These are phyloP conservation scores for Euptelea pleiosperma DNA, from an alignment of 164 flowering plant genomes.

Conservation along the genomic window DNA sequence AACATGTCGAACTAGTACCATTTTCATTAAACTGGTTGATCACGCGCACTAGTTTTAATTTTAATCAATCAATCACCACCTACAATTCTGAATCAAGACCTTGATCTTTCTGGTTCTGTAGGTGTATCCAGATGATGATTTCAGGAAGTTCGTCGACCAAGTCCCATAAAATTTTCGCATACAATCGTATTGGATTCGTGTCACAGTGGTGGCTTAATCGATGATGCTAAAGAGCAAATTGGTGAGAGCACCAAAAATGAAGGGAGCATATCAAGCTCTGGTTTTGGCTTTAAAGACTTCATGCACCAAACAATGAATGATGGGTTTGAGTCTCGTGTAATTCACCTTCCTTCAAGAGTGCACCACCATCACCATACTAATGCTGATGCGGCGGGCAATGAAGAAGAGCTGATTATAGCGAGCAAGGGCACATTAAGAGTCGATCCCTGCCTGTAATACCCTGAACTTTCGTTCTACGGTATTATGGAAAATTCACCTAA, in stretches of 20 bases:
- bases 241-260: slow-evolving; percentile 61
- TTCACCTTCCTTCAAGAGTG: slow-evolving; percentile 36
- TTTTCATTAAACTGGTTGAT: no score
- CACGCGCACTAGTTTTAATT: no score
- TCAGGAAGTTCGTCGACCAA: slow-evolving; percentile 64
- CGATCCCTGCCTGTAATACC: no score
- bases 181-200: slow-evolving; percentile 85
- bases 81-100: no score
- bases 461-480: no score
- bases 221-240: slow-evolving; percentile 75
- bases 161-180: slow-evolving; percentile 56
- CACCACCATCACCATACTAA: slow-evolving; percentile 22
- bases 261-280: slow-evolving; percentile 23
- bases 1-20: no score
- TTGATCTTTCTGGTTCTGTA: no score
- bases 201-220: slow-evolving; percentile 84
- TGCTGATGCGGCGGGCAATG: slow-evolving; percentile 28
- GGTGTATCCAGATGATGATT: slow-evolving; percentile 68
- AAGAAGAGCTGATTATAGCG: no score
- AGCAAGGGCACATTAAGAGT: slow-evolving; percentile 39
- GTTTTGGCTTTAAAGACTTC: slow-evolving; percentile 52
- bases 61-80: no score
- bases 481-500: no score
- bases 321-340: slow-evolving; percentile 67
- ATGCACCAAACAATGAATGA: slow-evolving; percentile 42